Evolutionary conservation across 176 grass and related monocot species (phyloP).

Genomic region (Luzula sylvatica): DNA sequence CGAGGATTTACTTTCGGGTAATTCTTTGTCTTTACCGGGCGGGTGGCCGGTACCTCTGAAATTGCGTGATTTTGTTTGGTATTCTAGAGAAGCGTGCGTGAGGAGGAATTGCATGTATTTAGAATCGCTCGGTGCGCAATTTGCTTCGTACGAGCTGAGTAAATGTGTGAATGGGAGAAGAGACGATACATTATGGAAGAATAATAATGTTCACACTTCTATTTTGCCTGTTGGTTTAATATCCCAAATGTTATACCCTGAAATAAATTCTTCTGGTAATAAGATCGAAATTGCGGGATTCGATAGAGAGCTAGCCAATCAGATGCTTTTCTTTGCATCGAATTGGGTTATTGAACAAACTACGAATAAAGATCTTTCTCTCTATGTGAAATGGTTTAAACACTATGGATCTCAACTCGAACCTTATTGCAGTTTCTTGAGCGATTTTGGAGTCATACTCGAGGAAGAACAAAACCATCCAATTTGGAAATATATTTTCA

Average conservation of each 20-base stretch:
- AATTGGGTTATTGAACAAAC: conserved; percentile 85
- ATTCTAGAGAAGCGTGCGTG: conserved; percentile 70
- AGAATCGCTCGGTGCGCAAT: conserved; percentile 54
- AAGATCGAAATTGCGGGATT: conserved; percentile 24
- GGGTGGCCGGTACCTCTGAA: conserved; percentile 72
- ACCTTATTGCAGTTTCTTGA: conserved; percentile 64
- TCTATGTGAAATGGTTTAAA: conserved; percentile 54
- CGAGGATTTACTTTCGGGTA: conserved; percentile 29
- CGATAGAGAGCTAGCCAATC: conserved; percentile 41
- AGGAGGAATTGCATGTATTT: conserved; percentile 71
- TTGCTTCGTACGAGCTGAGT: conserved; percentile 51
- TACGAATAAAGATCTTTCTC: conserved; percentile 43
- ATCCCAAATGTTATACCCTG: conserved; percentile 34
- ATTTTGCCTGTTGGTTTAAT: conserved; percentile 30
- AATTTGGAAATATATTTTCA: conserved; percentile 57
- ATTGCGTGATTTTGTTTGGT: conserved; percentile 55
- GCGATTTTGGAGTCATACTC: conserved; percentile 33
- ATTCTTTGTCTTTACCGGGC: conserved; percentile 52
- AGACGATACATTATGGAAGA: conserved; percentile 6
- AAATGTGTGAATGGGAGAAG: background rate
- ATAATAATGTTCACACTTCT: conserved; percentile 23
- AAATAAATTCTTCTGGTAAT: conserved; percentile 20
- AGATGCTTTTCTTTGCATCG: conserved; percentile 85
- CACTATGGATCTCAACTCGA: conserved; percentile 43
- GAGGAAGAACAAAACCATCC: conserved; percentile 49